phyloP scores from a whole-genome alignment of 108 stramenopile genomes.

The Pseudonitzschia pungens region DNA sequence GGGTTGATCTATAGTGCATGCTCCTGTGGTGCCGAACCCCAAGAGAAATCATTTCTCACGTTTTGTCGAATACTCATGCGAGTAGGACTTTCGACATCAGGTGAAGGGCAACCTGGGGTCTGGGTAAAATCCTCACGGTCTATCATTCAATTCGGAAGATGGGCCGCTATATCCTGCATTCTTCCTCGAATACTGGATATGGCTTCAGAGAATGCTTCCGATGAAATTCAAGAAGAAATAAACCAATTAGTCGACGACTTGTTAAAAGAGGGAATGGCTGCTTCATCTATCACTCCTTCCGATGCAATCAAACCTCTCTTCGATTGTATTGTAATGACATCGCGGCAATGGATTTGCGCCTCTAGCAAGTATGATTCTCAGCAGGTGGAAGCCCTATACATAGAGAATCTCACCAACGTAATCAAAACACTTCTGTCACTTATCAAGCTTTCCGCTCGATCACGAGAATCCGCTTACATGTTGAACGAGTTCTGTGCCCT shows the following conservation, averaged over 20 bases:
- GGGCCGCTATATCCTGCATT: constrained; percentile 40
- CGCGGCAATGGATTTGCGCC: constrained; percentile 29
- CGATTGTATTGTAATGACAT: constrained; percentile 39
- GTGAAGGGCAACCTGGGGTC: constrained; percentile 28
- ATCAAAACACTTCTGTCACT: constrained; percentile 58
- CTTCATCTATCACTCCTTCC: constrained; percentile 57
- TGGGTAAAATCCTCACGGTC: constrained; percentile 56
- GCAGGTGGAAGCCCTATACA: constrained; percentile 20
- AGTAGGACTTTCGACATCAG: constrained; percentile 1
- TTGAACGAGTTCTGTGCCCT: constrained; percentile 71
- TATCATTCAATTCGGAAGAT: constrained; percentile 65
- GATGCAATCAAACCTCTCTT: constrained; percentile 67
- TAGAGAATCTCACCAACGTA: constrained; percentile 34
- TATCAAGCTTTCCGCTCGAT: constrained; percentile 43
- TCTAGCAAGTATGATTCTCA: constrained; percentile 9
- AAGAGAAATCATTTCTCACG: constrained; percentile 21
- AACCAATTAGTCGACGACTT: constrained; percentile 5
- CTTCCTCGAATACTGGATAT: constrained; percentile 19
- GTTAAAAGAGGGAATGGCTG: constrained; percentile 19
- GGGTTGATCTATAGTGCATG: constrained; percentile 58
- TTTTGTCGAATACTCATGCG: constrained; percentile 28
- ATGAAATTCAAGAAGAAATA: background rate
- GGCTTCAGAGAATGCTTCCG: constrained; percentile 16
- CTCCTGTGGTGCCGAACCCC: constrained; percentile 58
- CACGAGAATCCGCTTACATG: constrained; percentile 58